A percentile compares a stretch with the other conserved stretches of the same genome.
phyloP scores from a whole-genome alignment of 495 filamentous ascomycete genomes.

The Xanthoparmelia taractica region DNA sequence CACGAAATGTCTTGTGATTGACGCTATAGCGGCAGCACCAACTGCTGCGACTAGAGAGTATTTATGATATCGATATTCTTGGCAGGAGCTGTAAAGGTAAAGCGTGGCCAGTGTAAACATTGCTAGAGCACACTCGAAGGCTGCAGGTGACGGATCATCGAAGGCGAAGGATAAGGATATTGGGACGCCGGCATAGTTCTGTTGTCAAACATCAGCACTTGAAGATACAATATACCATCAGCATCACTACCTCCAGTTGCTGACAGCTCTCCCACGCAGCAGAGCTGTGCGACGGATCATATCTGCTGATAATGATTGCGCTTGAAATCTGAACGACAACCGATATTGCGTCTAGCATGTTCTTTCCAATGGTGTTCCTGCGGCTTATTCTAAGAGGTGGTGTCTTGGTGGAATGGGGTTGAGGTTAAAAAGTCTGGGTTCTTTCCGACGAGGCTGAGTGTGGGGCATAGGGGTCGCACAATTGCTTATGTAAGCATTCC shows the following conservation, averaged over 20 bases:
- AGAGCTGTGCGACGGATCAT: neutral
- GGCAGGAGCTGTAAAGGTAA: neutral
- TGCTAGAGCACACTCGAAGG: neutral
- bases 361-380: neutral
- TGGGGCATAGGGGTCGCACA: too few relatives aligned
- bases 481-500: too few relatives aligned
- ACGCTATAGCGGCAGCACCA: neutral
- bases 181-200: neutral
- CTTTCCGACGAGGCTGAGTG: too few relatives aligned
- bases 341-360: neutral
- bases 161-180: neutral
- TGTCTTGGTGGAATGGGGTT: neutral
- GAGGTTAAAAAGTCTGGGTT: slow-evolving; percentile 38
- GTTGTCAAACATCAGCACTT: neutral
- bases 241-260: neutral
- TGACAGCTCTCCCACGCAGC: neutral
- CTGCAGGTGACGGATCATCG: neutral
- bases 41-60: neutral
- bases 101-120: neutral
- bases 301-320: neutral
- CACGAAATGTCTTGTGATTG: neutral
- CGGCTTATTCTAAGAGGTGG: neutral
- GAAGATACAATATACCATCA: neutral
- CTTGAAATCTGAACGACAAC: neutral
- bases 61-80: neutral